Conservation (phyloP, 805 yeast genomes). For the Lipomyces mesembrius region DNA sequence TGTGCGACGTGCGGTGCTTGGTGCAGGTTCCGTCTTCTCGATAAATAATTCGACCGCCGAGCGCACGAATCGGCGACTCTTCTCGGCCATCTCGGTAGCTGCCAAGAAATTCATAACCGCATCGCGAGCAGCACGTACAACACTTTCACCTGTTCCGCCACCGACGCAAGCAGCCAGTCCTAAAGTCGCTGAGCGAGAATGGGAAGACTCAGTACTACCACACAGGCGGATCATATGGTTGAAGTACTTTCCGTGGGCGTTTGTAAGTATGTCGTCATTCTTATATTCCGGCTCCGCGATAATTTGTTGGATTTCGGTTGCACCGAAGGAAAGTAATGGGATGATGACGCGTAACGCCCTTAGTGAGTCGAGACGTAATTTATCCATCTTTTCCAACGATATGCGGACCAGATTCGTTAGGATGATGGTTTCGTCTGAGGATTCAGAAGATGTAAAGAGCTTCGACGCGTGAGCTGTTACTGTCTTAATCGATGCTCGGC, state of each 20-base stretch:
- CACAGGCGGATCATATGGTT: slow-evolving; percentile 11
- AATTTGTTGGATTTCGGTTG: not conserved
- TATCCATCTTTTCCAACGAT: slow-evolving; percentile 66
- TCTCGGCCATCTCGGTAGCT: not conserved
- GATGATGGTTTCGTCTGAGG: slow-evolving; percentile 18
- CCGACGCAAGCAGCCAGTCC: slow-evolving; percentile 30
- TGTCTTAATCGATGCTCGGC: slow-evolving; percentile 56
- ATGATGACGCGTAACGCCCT: slow-evolving; percentile 42
- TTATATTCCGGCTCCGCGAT: not conserved
- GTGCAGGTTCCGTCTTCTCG: slow-evolving; percentile 6
- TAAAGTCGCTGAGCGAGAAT: slow-evolving; percentile 9
- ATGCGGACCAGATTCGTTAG: slow-evolving; percentile 54
- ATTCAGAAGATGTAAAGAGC: not conserved
- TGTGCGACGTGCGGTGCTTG: not conserved
- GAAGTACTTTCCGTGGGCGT: slow-evolving; percentile 10
- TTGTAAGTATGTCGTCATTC: not conserved
- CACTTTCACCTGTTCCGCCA: slow-evolving; percentile 30
- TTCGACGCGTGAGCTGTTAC: slow-evolving; percentile 44
- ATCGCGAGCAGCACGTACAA: slow-evolving; percentile 31
- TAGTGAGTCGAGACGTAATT: slow-evolving; percentile 53
- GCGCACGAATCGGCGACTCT: not conserved
- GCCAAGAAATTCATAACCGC: slow-evolving; percentile 17
- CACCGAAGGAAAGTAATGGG: not conserved
- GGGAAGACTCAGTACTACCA: not conserved
- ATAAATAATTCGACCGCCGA: slow-evolving; percentile 10